Evolutionary conservation across 2,329 filamentous ascomycete genomes (phyloP).

Genomic region (Fusarium foetens): DNA sequence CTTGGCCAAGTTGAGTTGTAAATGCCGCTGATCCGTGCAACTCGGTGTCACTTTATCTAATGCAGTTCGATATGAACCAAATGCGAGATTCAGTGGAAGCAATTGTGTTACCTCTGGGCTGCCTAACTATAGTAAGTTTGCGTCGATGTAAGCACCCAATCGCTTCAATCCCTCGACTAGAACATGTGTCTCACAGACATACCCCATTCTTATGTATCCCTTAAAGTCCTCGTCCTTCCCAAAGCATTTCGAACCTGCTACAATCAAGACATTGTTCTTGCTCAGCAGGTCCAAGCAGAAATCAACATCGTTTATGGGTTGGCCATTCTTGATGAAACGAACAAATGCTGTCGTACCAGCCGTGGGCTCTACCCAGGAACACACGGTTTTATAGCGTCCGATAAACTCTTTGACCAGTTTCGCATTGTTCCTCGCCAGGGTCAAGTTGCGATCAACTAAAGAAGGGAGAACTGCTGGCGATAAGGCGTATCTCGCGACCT

Average conservation of each 20-base stretch:
- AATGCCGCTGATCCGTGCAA: constrained; percentile 36
- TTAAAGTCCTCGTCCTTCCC: constrained; percentile 72
- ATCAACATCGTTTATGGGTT: constrained; percentile 74
- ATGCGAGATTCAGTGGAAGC: not conserved
- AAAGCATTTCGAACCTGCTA: constrained; percentile 80
- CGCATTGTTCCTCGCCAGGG: constrained; percentile 74
- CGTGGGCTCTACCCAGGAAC: constrained; percentile 77
- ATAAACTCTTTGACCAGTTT: constrained; percentile 74
- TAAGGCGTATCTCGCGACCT: constrained; percentile 79
- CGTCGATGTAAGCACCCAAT: constrained; percentile 54
- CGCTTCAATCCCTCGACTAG: constrained; percentile 71
- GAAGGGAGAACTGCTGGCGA: constrained; percentile 55
- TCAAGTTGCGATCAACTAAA: constrained; percentile 64
- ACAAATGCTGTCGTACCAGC: constrained; percentile 85
- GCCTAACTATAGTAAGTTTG: constrained; percentile 10
- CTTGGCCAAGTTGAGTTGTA: constrained; percentile 35
- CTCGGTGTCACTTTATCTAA: not conserved
- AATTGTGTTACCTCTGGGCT: not conserved
- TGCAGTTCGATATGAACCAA: constrained; percentile 6
- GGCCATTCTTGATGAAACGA: constrained; percentile 69
- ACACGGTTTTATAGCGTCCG: constrained; percentile 69
- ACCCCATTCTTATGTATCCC: constrained; percentile 82
- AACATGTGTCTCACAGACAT: constrained; percentile 76
- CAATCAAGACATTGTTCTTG: constrained; percentile 76
- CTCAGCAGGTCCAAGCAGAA: constrained; percentile 77